These are phyloP conservation scores for Pichia sp. DNA, from an alignment of 1,139 yeast genomes.

Conservation along the genomic window DNA sequence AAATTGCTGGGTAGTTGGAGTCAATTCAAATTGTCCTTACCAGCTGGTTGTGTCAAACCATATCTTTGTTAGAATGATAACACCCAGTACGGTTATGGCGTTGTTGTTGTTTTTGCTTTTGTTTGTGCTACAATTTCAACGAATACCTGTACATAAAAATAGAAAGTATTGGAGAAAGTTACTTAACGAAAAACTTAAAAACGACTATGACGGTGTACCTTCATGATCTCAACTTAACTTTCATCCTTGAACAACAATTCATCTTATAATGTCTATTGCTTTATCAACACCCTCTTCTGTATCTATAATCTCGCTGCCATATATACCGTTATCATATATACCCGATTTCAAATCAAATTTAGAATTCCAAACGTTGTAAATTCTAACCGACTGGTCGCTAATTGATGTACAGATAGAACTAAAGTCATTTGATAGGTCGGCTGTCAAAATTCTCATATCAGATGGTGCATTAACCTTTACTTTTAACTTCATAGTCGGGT, in stretches of 20 bases:
- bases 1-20: constrained; percentile 83
- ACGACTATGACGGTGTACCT: constrained; percentile 64
- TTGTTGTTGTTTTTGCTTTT: constrained; percentile 44
- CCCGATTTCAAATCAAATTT: constrained; percentile 35
- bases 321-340: constrained; percentile 40
- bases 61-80: constrained; percentile 58
- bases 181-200: constrained; percentile 41
- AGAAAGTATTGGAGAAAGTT: constrained; percentile 53
- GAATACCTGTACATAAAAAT: constrained; percentile 51
- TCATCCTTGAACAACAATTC: neutral
- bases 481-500: constrained; percentile 55
- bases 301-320: constrained; percentile 58
- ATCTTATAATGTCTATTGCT: constrained; percentile 25
- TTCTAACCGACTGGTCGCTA: constrained; percentile 70
- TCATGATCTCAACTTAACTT: constrained; percentile 27
- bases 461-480: constrained; percentile 49
- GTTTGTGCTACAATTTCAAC: constrained; percentile 33
- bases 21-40: constrained; percentile 76
- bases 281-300: constrained; percentile 48
- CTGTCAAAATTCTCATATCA: constrained; percentile 58
- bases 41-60: constrained; percentile 49
- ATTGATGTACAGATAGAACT: constrained; percentile 65
- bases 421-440: constrained; percentile 61
- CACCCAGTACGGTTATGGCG: constrained; percentile 63
- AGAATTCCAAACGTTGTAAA: constrained; percentile 64